Percentiles rank a stretch among this genome's conserved stretches.
These are phyloP conservation scores for Termitomyces sp. DNA, from an alignment of 768 basidiomycete genomes.

Conservation along the genomic window DNA sequence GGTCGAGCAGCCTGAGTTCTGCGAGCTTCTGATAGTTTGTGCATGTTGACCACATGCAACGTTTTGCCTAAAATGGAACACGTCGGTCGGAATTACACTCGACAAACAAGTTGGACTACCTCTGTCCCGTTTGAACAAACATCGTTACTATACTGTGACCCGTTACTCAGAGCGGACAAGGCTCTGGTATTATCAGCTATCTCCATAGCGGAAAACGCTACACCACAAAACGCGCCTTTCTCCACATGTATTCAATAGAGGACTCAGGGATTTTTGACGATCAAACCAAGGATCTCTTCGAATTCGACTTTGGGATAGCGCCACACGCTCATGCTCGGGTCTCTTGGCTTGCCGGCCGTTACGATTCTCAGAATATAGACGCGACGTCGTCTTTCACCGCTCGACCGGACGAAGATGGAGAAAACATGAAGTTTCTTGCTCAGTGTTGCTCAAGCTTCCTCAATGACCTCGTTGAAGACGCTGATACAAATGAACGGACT, in stretches of 20 bases:
- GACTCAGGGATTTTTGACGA: background rate
- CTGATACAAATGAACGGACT: background rate
- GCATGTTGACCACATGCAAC: background rate
- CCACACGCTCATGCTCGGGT: background rate
- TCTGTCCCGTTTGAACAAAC: no score
- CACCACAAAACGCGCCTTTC: background rate
- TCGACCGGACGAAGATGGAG: background rate
- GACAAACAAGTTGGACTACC: no score
- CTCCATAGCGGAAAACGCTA: no score
- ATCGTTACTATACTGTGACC: no score
- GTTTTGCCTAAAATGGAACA: no score
- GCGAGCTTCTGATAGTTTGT: background rate
- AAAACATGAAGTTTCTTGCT: conserved; percentile 1
- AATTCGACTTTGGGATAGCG: background rate
- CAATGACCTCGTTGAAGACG: background rate
- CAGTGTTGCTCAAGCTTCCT: background rate
- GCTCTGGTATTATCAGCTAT: no score
- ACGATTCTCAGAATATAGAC: background rate
- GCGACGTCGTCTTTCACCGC: background rate
- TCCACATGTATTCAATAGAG: background rate
- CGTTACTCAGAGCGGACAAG: no score
- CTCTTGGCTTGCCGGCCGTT: background rate
- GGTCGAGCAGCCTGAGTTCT: no score
- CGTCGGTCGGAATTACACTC: no score
- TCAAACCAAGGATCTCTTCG: background rate